Evolutionary conservation across 192 early-diverging fungal species (phyloP), one percentile per base, ranked within the genome.

Genomic region (Obelidium mucronatum): DNA sequence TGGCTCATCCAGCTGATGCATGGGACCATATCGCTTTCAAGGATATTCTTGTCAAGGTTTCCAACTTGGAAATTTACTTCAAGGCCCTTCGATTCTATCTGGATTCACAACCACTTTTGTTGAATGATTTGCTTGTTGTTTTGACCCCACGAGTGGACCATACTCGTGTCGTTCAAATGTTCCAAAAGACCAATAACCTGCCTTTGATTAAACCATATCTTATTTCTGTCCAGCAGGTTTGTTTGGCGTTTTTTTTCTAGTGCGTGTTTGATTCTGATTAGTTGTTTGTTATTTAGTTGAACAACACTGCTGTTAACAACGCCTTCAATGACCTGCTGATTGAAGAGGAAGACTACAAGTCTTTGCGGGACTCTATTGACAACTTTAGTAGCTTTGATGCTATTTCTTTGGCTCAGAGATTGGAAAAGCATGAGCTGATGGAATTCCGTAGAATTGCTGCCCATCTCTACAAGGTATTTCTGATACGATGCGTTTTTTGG

Each of bases 391-490:
- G 95, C 89, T 95, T 99, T 90, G 97, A 99, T 78, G 92, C 91
- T 68, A 86, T 98, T 59, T 91, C 92, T 1, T 85, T 99, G 60
- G 97, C 98, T 0, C 90, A 93, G 80, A 87, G 94, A 8, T 82
- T 99, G 52, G 97, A 98, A 81, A 96, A 96, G 83, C 98, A 99
- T 81, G 95, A 96, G 56, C 87, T 98, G 28, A 80, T 99, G 19
- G 97, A 98, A 86, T 99, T 99, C 89, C 90, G 97, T n/a, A 90
- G 97, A 39, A 97, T 99, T 70, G 92, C 97, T 8, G 94, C 98
- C 3, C 95, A 96, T 73, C 83, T 99, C 39, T 98, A 96, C 91
- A 96, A 96, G 82, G 83, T 86, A 30, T 31, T 53, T 42, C 19
- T 48, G 55, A 11, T 74, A 53, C 53, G 55, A 1, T 22, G 52